These are phyloP conservation scores for Marasmius oreades DNA, from an alignment of 1,284 basidiomycete genomes.

Conservation along the genomic window DNA sequence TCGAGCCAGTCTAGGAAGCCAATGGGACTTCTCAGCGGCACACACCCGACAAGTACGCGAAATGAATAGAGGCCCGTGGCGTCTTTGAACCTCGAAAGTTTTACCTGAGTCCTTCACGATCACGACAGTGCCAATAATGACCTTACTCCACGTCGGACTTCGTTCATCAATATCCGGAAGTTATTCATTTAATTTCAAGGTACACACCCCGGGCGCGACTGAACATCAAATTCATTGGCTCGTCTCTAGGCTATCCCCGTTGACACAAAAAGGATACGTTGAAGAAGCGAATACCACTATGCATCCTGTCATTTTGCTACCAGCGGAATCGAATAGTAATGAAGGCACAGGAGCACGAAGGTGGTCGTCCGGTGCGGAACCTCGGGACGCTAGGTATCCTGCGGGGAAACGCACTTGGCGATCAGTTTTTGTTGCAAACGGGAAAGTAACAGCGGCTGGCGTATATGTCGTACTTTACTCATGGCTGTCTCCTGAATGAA, in stretches of 20 bases:
- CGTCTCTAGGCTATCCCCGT: constrained; percentile 37
- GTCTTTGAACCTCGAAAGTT: constrained; percentile 46
- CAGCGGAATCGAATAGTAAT: too few relatives aligned
- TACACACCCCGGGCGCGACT: constrained; percentile 25
- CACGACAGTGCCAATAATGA: constrained; percentile 55
- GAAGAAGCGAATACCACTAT: constrained; percentile 48
- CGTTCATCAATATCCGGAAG: neutral
- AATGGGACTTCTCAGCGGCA: too few relatives aligned
- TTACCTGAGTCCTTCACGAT: constrained; percentile 33
- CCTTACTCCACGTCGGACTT: constrained; percentile 30
- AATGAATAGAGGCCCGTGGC: too few relatives aligned
- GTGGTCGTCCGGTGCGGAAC: constrained; percentile 46
- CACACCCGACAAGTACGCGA: too few relatives aligned
- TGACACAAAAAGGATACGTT: constrained; percentile 41
- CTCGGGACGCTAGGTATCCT: constrained; percentile 41
- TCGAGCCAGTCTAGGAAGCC: too few relatives aligned
- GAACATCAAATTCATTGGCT: constrained; percentile 45
- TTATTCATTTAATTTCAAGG: constrained; percentile 45
- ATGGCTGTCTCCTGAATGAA: constrained; percentile 21
- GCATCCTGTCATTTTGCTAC: constrained; percentile 42
- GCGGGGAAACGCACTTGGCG: constrained; percentile 27
- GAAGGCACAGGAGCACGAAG: constrained; percentile 42
- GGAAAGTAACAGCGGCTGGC: constrained; percentile 30
- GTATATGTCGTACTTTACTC: neutral
- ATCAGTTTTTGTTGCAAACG: constrained; percentile 54